A percentile compares a stretch with the other conserved stretches of the same genome.
Conservation (phyloP, 345 rosid genomes). For the Arabidopsis suecica region DNA sequence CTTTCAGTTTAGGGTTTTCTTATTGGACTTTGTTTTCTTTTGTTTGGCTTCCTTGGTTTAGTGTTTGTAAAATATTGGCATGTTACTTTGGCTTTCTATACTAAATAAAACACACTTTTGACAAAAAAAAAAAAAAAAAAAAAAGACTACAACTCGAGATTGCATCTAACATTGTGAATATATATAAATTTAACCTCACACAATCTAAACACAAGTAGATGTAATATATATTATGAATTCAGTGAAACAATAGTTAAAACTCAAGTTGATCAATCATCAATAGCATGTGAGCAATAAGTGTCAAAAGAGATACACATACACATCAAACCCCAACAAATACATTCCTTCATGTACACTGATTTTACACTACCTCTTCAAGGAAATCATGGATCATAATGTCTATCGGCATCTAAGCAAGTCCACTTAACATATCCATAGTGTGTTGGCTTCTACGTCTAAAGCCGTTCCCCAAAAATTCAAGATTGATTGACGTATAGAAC, state of each 20-base stretch:
- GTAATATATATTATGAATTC: background rate
- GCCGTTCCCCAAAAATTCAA: slow-evolving; percentile 35
- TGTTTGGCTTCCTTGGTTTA: too few species aligned
- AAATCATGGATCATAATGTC: slow-evolving; percentile 10
- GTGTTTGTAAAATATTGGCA: too few species aligned
- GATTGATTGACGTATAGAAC: slow-evolving; percentile 87
- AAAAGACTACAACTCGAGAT: background rate
- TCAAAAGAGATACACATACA: slow-evolving; percentile 26
- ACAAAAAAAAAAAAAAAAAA: too few species aligned
- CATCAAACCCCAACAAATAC: slow-evolving; percentile 29
- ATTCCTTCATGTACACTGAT: slow-evolving; percentile 43
- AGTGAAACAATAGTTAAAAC: slow-evolving; percentile 4
- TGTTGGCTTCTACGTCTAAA: slow-evolving; percentile 5
- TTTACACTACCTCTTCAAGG: slow-evolving; percentile 30
- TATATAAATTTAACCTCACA: background rate
- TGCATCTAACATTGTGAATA: background rate
- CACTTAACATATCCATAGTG: slow-evolving; percentile 17
- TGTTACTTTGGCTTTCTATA: too few species aligned
- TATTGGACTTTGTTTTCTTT: too few species aligned
- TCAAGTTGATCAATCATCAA: slow-evolving; percentile 6
- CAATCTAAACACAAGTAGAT: too few species aligned
- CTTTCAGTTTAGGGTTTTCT: too few species aligned
- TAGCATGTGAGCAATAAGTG: slow-evolving; percentile 8
- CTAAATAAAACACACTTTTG: too few species aligned
- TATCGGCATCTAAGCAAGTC: slow-evolving; percentile 14